Percentiles rank a stretch among this genome's conserved stretches.
phyloP scores from a whole-genome alignment of 2,329 filamentous ascomycete species.

The Sarocladiaceae sp. region DNA sequence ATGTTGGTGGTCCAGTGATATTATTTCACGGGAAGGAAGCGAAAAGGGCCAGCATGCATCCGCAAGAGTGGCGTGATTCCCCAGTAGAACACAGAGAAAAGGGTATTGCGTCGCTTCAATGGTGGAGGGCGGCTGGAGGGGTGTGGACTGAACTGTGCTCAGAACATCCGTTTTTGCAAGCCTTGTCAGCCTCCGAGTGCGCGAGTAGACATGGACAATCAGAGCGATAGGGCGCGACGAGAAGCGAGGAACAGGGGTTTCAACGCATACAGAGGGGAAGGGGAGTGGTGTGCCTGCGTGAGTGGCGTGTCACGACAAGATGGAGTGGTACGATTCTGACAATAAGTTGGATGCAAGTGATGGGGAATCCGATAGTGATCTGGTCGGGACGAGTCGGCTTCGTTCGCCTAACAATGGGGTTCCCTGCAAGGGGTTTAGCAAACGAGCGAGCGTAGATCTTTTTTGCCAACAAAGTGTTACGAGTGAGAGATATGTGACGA shows the following conservation, averaged over 20 bases:
- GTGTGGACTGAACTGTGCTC: background rate
- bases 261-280: background rate
- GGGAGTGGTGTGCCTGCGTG: background rate
- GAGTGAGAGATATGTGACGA: background rate
- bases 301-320: slow-evolving; percentile 6
- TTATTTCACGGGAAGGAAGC: background rate
- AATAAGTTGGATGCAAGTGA: background rate
- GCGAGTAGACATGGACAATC: background rate
- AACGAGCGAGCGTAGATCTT: too few relatives aligned
- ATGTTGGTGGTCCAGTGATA: slow-evolving; percentile 8
- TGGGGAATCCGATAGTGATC: background rate
- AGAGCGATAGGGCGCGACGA: background rate
- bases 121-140: slow-evolving; percentile 7
- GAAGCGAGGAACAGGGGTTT: slow-evolving; percentile 6
- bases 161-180: background rate
- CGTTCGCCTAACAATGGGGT: background rate
- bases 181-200: background rate
- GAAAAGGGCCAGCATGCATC: slow-evolving; percentile 9
- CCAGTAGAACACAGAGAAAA: background rate
- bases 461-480: too few relatives aligned
- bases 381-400: background rate
- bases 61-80: slow-evolving; percentile 10
- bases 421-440: background rate
- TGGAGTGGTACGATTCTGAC: slow-evolving; percentile 8
- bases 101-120: background rate